Evolutionary conservation across 331 rosid species (phyloP), one percentile per base, ranked within the genome.

Genomic region (Malus hybrid): DNA sequence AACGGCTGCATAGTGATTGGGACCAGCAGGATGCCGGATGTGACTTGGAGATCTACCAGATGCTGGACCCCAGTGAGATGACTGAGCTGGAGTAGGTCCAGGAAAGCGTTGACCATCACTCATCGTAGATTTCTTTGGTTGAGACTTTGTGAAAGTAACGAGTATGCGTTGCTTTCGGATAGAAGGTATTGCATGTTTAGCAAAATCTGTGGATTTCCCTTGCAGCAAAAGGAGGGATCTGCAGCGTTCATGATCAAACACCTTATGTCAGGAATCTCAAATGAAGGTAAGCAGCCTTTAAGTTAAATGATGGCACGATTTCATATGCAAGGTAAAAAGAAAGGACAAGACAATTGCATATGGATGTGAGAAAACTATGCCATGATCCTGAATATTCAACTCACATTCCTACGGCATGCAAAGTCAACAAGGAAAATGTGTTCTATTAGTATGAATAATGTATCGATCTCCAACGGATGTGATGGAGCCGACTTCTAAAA

Each of bases 111-210:
- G 97, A 60, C 85, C 79, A 67, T 94, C 97, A 63, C 75, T 63
- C 63, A 87, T 85, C 24, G 64, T 59, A 9, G 86, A 82, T 82
- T 68, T 92, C 76, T 44, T 89, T 3, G 96, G 97, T 74, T 73
- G 93, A 52, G 86, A 86, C 85, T 92, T 95, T 13, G 93, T 83
- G 70, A 95, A 80, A 55, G 92, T 95, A 73, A 95, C 85, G 2
- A 95, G 87, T 61, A 90, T 85, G 10, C 99, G 97, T 32, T 87
- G 97, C 80, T 88, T 92, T 20, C 91, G 90, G 27, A 84, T 67
- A 15, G 99, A 87, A 46, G 97, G 90, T 81, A 95, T 87, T 12
- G 99, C 97, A 78, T 90, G 87, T 80, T 76, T 89, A 13, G 97
- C 85, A 80, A 86, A 83, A 76, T 90, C 97, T 12, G 88, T 50